Base-by-base conservation (phyloP, 2,329 filamentous ascomycete genomes). In the Hortaea werneckii region DNA sequence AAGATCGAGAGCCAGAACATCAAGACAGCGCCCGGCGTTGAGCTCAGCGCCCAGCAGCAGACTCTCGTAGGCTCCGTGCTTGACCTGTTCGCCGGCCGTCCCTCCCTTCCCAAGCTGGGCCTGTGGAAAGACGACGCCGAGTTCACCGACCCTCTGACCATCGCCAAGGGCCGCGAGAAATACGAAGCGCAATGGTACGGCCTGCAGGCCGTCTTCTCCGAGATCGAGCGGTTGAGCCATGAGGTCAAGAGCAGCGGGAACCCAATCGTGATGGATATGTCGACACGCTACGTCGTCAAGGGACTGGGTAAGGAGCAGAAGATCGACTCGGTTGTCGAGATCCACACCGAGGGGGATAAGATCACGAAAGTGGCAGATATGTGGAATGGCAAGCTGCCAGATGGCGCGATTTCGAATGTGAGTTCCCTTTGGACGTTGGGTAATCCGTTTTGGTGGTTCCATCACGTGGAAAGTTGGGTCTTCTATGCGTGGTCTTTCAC, bases 31-130 rank as follows among this genome's bases (percentile, higher is more conserved):
- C 53, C 71, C 0, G 76, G 76, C 9, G 69, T 81, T 10, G 60
- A 68, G 0, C 67, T 81, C 10, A 68, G 67, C 12, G 52, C 65
- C 0, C 58, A 69, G 13, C 76, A 82, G 55, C 73, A 73, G 49
- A 69, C 77, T 0, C 48, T 81, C 29, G 72, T 81, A 9, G 75
- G 75, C 47, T 75, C 72, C 40, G 69, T 82, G 10, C 69, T 83
- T 26, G 79, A 82, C 57, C 72, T 82, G 41, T 82, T 82, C 58
- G 74, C 76, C 30, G 78, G 78, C 40, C 69, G 73, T 12, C 77
- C 78, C 0, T 76, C 76, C 1, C 68, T 80, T 2, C 69, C 71
- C 37, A 80, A 82, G 58, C 70, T 82, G 40, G 64, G 68, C 10
- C 68, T 83, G 26, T 83, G 79, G 79, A 67, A 67, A 41, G 75